Percentiles rank a stretch among this genome's conserved stretches.
These are phyloP conservation scores for Kuraishia piskuri DNA, from an alignment of 805 yeast genomes.

Conservation along the genomic window DNA sequence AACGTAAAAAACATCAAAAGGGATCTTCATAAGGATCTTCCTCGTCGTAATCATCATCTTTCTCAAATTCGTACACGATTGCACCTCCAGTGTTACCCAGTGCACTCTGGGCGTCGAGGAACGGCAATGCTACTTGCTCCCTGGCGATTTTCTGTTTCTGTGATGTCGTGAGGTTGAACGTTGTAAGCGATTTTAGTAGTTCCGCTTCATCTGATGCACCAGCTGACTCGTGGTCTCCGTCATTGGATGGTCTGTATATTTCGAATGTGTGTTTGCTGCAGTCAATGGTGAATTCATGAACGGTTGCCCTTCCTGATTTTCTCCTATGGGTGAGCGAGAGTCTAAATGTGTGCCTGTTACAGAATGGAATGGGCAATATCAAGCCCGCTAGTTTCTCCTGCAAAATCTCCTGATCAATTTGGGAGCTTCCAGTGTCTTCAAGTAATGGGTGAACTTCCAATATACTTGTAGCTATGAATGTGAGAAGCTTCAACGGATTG, in stretches of 20 bases:
- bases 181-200: slow-evolving; percentile 65
- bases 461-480: slow-evolving; percentile 69
- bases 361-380: slow-evolving; percentile 38
- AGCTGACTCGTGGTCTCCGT: slow-evolving; percentile 12
- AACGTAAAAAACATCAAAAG: slow-evolving; percentile 32
- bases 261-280: slow-evolving; percentile 27
- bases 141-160: slow-evolving; percentile 68
- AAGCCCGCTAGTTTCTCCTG: slow-evolving; percentile 29
- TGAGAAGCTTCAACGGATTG: slow-evolving; percentile 36
- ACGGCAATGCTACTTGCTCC: slow-evolving; percentile 88
- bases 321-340: slow-evolving; percentile 59
- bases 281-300: slow-evolving; percentile 47
- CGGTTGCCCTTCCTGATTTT: slow-evolving; percentile 74
- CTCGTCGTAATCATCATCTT: slow-evolving; percentile 96
- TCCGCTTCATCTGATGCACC: slow-evolving; percentile 36
- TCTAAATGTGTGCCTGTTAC: slow-evolving; percentile 37
- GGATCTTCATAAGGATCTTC: slow-evolving; percentile 98
- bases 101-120: slow-evolving; percentile 71
- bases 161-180: slow-evolving; percentile 76
- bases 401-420: slow-evolving; percentile 38
- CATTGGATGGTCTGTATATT: slow-evolving; percentile 15
- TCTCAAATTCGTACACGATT: slow-evolving; percentile 89
- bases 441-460: slow-evolving; percentile 47
- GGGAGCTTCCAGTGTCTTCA: slow-evolving; percentile 3
- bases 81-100: slow-evolving; percentile 79